Evolutionary conservation across 106 monocot species (phyloP), one percentile per base, ranked within the genome.

Genomic region (Agapanthus africanus): DNA sequence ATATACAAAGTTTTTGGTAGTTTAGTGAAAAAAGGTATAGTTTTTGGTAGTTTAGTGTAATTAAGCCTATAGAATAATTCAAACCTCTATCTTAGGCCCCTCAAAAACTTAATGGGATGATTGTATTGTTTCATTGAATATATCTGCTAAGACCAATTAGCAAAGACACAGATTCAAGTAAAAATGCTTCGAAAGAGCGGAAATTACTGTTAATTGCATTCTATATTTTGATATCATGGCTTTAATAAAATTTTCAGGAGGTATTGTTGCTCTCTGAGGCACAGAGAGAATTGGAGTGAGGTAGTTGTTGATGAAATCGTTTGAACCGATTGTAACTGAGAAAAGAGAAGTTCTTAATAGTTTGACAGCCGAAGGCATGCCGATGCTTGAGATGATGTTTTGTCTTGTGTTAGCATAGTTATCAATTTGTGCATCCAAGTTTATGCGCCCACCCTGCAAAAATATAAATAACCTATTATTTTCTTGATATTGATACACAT

Each of bases 291-390:
- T 27, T 14, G 79, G 87, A 25, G 76, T 69, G 1, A 91, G 77
- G 81, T 91, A 91, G 69, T 91, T 91, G 83, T 91, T 91, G 66
- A 87, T 81, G 71, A 91, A 91, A 42, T 91, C 90, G 62, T 91
- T 91, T 34, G 90, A 81, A 4, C 87, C 90, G 8, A 91, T 87
- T 4, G 71, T 77, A 61, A 87, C 46, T 0, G 87, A 87, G 77
- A 83, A 91, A 59, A 91, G 27, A 4, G 88, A 49, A 11, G 10
- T 76, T 18, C 66, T 65, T n/a, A 88, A 28, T 19, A 88, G 66
- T 7, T n/a, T 76, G 21, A 41, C 9, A 35, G 81, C 81, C n/a
- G 34, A 47, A 40, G 59, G 13, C 18, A 31, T 47, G 4, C 88
- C 88, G 22, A 79, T 38, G 54, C 46, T 72, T 30, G 78, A 60